Conservation (phyloP, 2,329 filamentous ascomycete species). For the Colletotrichum sp. region DNA sequence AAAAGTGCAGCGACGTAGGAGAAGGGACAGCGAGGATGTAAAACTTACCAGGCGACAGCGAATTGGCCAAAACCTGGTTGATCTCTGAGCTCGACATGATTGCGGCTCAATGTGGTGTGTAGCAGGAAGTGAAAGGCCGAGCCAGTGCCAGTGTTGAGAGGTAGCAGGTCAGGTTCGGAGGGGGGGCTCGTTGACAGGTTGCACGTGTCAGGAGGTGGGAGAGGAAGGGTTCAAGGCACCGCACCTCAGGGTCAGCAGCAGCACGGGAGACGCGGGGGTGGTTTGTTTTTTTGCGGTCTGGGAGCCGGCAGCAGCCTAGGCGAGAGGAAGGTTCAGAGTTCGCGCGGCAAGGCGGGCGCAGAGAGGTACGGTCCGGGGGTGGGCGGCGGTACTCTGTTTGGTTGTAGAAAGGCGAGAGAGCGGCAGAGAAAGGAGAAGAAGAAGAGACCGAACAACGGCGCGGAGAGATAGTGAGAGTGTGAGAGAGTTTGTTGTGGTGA, state of each 20-base stretch:
- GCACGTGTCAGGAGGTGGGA: slow-evolving; percentile 23
- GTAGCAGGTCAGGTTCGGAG: slow-evolving; percentile 9
- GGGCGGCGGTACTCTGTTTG: neutral
- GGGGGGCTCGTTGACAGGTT: slow-evolving; percentile 16
- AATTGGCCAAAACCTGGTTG: slow-evolving; percentile 96
- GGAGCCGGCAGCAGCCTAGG: neutral
- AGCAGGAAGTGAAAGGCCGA: slow-evolving; percentile 12
- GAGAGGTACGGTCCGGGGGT: neutral
- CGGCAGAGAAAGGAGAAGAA: slow-evolving; percentile 20
- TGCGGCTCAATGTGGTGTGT: slow-evolving; percentile 31
- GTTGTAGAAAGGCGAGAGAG: slow-evolving; percentile 24
- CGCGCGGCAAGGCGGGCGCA: slow-evolving; percentile 1
- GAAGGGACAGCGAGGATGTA: neutral
- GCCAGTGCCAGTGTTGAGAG: slow-evolving; percentile 18
- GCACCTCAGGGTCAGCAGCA: slow-evolving; percentile 9
- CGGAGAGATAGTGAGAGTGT: neutral
- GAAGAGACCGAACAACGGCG: slow-evolving; percentile 6
- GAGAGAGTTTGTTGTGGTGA: neutral
- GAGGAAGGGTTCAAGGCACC: slow-evolving; percentile 16
- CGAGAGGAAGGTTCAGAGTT: neutral
- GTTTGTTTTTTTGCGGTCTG: neutral
- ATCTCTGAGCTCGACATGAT: slow-evolving; percentile 85
- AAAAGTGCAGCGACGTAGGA: neutral
- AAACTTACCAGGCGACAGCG: slow-evolving; percentile 86
- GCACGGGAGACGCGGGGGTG: slow-evolving; percentile 13